phyloP scores from a whole-genome alignment of 768 basidiomycete species.

The Mycena haematopus region DNA sequence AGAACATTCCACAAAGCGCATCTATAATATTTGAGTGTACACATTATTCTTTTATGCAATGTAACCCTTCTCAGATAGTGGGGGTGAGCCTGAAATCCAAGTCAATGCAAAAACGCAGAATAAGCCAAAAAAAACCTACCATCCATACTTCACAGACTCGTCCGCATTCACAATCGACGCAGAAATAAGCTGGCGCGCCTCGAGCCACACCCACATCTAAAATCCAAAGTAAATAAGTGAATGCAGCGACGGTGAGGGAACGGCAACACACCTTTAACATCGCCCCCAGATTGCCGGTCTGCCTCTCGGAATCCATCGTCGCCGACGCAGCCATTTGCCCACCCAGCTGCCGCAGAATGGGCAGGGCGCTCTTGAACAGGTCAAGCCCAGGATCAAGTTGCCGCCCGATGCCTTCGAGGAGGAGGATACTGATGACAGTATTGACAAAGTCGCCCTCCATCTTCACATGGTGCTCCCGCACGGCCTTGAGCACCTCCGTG shows the following conservation, averaged over 20 bases:
- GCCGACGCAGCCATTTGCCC: slow-evolving; percentile 85
- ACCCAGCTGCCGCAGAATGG: slow-evolving; percentile 91
- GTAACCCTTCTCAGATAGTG: slow-evolving; percentile 42
- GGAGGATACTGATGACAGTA: slow-evolving; percentile 91
- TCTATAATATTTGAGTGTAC: neutral
- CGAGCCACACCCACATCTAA: slow-evolving; percentile 92
- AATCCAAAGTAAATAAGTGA: slow-evolving; percentile 14
- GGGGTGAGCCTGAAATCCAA: slow-evolving; percentile 53
- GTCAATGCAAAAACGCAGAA: slow-evolving; percentile 18
- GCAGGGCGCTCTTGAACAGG: slow-evolving; percentile 93
- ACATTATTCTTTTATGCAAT: neutral
- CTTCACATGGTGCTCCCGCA: slow-evolving; percentile 93
- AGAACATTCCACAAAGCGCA: neutral
- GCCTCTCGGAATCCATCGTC: slow-evolving; percentile 57
- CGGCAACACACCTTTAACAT: slow-evolving; percentile 79
- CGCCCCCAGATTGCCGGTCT: slow-evolving; percentile 77
- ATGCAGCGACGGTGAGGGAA: slow-evolving; percentile 20
- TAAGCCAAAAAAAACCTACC: slow-evolving; percentile 55
- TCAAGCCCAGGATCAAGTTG: slow-evolving; percentile 92
- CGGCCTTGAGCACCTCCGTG: slow-evolving; percentile 84
- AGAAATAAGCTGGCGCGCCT: slow-evolving; percentile 87
- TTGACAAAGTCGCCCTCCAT: slow-evolving; percentile 99
- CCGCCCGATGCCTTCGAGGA: slow-evolving; percentile 95
- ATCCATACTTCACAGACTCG: slow-evolving; percentile 85
- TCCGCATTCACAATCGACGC: slow-evolving; percentile 83